These are phyloP conservation scores for Phytophthora meadii DNA, from an alignment of 352 stramenopile genomes.

Conservation along the genomic window DNA sequence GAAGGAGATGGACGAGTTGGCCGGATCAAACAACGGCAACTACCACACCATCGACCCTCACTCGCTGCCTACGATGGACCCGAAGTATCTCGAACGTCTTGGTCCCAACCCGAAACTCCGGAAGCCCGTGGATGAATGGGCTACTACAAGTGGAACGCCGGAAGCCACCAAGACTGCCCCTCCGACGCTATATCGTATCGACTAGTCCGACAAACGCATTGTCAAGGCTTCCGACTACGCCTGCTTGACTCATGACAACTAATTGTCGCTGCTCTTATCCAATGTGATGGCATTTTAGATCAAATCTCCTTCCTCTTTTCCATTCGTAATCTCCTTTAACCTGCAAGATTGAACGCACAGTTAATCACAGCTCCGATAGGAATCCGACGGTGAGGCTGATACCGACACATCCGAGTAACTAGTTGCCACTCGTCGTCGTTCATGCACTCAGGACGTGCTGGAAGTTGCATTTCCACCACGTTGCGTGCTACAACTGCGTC, in stretches of 20 bases:
- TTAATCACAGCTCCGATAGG: no score
- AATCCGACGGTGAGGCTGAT: no score
- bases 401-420: no score
- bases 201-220: constrained; percentile 31
- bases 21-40: neutral
- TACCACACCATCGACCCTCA: constrained; percentile 12
- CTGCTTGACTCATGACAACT: constrained; percentile 16
- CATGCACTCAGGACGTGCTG: no score
- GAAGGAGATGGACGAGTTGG: neutral
- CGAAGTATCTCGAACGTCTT: constrained; percentile 1
- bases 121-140: constrained; percentile 2
- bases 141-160: neutral
- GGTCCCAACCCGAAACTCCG: neutral
- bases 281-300: neutral
- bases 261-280: neutral
- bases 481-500: constrained; percentile 3
- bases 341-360: no score
- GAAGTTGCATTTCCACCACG: neutral
- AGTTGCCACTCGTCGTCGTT: no score
- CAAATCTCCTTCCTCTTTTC: no score
- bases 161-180: no score
- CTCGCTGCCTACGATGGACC: constrained; percentile 3
- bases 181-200: no score
- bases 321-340: no score
- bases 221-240: constrained; percentile 18